phyloP scores from a whole-genome alignment of 73 alveolate genomes.

The Blepharisma japonicum region DNA sequence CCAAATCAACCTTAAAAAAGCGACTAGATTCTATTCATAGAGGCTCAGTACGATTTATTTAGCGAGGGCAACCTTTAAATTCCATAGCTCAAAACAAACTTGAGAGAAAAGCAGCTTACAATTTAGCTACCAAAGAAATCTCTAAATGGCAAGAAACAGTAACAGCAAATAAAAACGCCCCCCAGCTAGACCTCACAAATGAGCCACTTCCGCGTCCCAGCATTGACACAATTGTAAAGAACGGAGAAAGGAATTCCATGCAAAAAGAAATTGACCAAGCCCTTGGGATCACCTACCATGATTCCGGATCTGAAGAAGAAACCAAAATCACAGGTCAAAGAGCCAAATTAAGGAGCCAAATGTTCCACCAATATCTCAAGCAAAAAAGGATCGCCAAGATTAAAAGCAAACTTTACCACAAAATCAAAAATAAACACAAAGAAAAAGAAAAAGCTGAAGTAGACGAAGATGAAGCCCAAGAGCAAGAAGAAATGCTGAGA shows the following conservation, averaged over 20 bases:
- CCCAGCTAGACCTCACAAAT: conserved; percentile 20
- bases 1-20: background rate
- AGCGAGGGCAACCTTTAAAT: background rate
- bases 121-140: background rate
- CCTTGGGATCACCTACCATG: background rate
- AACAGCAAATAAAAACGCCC: background rate
- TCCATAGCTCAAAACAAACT: background rate
- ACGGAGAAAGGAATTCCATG: background rate
- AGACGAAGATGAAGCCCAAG: background rate
- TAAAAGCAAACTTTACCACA: conserved; percentile 26
- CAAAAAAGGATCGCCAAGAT: conserved; percentile 26
- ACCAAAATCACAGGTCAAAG: background rate
- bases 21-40: background rate
- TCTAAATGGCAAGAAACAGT: conserved; percentile 24
- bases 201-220: conserved; percentile 5
- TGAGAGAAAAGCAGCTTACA: conserved; percentile 35
- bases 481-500: background rate
- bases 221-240: conserved; percentile 9
- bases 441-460: background rate
- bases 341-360: conserved; percentile 4
- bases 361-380: conserved; percentile 30
- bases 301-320: background rate
- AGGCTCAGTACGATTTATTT: conserved; percentile 1
- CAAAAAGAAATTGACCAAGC: conserved; percentile 2
- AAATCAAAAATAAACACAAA: conserved; percentile 27